Conservation (phyloP, 2,329 filamentous ascomycete species). For the Ceratocystis eucalypticola region DNA sequence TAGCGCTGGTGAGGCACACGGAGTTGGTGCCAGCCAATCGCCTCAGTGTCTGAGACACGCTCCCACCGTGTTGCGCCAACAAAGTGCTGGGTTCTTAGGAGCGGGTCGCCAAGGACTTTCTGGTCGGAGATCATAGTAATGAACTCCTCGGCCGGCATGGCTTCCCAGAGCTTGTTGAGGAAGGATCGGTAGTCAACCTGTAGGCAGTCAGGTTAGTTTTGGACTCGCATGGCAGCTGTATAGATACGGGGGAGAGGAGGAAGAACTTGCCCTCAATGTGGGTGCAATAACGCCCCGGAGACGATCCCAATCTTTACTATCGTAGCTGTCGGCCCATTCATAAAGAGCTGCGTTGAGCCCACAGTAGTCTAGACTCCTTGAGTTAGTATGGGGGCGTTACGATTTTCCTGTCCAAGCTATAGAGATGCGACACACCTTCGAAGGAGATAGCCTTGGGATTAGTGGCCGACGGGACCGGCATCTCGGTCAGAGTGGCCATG, state of each 20-base stretch:
- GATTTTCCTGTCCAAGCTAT: no score
- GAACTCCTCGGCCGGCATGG: conserved; percentile 49
- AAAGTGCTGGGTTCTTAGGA: conserved; percentile 52
- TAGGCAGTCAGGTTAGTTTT: conserved; percentile 32
- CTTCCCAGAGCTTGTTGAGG: conserved; percentile 45
- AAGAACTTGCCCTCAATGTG: conserved; percentile 18
- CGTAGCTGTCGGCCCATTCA: conserved; percentile 55
- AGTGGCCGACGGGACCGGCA: not conserved
- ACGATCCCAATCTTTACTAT: conserved; percentile 51
- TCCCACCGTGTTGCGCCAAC: conserved; percentile 47
- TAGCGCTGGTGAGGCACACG: conserved; percentile 50
- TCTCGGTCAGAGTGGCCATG: not conserved
- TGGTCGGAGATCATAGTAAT: conserved; percentile 44
- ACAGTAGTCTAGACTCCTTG: conserved; percentile 22
- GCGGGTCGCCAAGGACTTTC: conserved; percentile 45
- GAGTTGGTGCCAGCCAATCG: conserved; percentile 47
- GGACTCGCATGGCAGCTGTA: conserved; percentile 42
- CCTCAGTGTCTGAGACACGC: conserved; percentile 42
- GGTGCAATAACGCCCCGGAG: conserved; percentile 49
- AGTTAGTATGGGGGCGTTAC: not conserved
- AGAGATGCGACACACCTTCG: conserved; percentile 11
- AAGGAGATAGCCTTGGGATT: conserved; percentile 15
- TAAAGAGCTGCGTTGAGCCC: conserved; percentile 23
- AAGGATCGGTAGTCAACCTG: conserved; percentile 60
- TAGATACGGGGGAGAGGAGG: not conserved